A percentile compares a stretch with the other conserved stretches of the same genome.
Evolutionary conservation across 1,284 basidiomycete genomes (phyloP).

Genomic region (Malassezia cuniculi): DNA sequence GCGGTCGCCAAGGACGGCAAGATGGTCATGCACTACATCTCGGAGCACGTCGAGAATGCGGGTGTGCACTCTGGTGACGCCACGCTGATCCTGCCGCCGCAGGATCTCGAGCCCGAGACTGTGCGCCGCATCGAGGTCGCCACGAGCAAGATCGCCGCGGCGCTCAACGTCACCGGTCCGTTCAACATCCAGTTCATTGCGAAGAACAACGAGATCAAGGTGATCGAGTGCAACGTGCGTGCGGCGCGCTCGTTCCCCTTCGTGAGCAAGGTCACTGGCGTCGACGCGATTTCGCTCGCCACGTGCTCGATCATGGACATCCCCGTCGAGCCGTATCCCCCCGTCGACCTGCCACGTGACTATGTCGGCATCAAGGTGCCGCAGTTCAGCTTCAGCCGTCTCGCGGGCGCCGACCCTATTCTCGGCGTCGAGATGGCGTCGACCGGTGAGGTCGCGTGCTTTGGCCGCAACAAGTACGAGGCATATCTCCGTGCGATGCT

Average conservation of each 20-base stretch:
- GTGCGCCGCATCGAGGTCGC: constrained; percentile 91
- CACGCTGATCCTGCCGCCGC: constrained; percentile 90
- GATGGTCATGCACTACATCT: constrained; percentile 98
- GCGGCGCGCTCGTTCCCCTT: constrained; percentile 98
- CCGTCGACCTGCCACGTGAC: constrained; percentile 68
- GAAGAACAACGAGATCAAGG: constrained; percentile 99
- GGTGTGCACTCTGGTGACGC: constrained; percentile 96
- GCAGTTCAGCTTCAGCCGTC: constrained; percentile 90
- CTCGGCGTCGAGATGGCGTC: constrained; percentile 99
- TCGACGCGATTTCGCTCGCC: constrained; percentile 95
- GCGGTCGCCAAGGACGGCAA: constrained; percentile 92
- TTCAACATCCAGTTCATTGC: constrained; percentile 99
- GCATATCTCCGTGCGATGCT: constrained; percentile 94
- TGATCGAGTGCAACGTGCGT: constrained; percentile 96
- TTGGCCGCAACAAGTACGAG: constrained; percentile 93
- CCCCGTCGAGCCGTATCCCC: constrained; percentile 79
- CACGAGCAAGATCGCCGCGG: constrained; percentile 86
- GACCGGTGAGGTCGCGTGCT: constrained; percentile 98
- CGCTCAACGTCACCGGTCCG: constrained; percentile 90
- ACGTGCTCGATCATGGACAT: constrained; percentile 94
- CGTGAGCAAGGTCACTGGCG: constrained; percentile 92
- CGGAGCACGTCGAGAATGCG: constrained; percentile 98
- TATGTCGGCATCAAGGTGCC: constrained; percentile 98
- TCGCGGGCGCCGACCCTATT: constrained; percentile 91
- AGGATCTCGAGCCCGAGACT: constrained; percentile 91